phyloP scores from a whole-genome alignment of 805 yeast genomes.

The Yarrowia phangngaensis region DNA sequence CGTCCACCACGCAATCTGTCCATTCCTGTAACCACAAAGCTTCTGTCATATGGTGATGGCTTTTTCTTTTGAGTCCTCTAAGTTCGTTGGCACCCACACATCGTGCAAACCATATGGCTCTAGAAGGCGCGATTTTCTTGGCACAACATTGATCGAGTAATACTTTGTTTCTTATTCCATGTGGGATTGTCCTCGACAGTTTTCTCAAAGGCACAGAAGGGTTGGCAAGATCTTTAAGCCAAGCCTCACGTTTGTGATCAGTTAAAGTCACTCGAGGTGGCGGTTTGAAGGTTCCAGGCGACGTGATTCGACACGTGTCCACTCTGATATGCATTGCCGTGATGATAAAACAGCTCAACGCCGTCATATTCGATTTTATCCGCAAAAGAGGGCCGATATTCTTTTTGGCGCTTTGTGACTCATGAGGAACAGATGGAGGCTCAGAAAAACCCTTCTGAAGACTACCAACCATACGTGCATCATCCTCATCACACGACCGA shows the following conservation, averaged over 20 bases:
- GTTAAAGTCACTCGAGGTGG: slow-evolving; percentile 90
- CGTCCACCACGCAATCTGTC: slow-evolving; percentile 77
- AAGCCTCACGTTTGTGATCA: slow-evolving; percentile 75
- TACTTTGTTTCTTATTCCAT: slow-evolving; percentile 73
- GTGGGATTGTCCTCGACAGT: slow-evolving; percentile 79
- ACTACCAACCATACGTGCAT: slow-evolving; percentile 49
- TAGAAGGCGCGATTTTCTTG: slow-evolving; percentile 64
- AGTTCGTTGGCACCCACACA: slow-evolving; percentile 81
- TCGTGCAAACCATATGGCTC: slow-evolving; percentile 88
- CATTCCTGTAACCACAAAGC: slow-evolving; percentile 76
- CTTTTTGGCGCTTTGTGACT: slow-evolving; percentile 65
- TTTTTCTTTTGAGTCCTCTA: slow-evolving; percentile 53
- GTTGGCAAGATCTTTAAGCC: slow-evolving; percentile 79
- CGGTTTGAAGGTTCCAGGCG: slow-evolving; percentile 60
- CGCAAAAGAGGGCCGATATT: slow-evolving; percentile 44
- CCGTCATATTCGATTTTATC: slow-evolving; percentile 46
- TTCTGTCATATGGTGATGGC: slow-evolving; percentile 41
- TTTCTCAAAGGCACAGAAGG: slow-evolving; percentile 60
- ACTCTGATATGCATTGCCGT: slow-evolving; percentile 49
- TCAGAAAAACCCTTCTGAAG: slow-evolving; percentile 71
- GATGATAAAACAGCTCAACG: slow-evolving; percentile 48
- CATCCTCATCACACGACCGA: slow-evolving; percentile 47
- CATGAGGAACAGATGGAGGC: slow-evolving; percentile 57
- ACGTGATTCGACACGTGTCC: slow-evolving; percentile 45
- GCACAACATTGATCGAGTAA: slow-evolving; percentile 68